Conservation (phyloP, 768 basidiomycete genomes). For the Serpula lacrymans region DNA sequence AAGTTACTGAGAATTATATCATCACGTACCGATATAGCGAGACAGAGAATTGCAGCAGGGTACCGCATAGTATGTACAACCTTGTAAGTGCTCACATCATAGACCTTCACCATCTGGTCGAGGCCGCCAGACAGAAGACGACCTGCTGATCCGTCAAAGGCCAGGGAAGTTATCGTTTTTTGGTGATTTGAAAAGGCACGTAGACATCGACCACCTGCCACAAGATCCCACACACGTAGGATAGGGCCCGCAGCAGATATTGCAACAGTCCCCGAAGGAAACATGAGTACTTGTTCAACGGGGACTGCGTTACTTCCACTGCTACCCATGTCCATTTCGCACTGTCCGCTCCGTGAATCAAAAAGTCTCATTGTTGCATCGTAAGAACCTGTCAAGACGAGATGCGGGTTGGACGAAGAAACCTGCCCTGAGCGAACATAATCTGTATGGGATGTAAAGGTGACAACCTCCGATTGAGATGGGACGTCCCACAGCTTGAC, state of each 20-base stretch:
- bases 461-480: conserved; percentile 72
- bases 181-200: conserved; percentile 96
- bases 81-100: conserved; percentile 90
- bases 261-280: conserved; percentile 83
- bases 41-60: conserved; percentile 84
- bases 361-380: conserved; percentile 88
- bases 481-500: conserved; percentile 95
- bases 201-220: conserved; percentile 85
- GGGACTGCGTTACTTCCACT: conserved; percentile 40
- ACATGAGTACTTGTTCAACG: conserved; percentile 91
- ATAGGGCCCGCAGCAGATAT: conserved; percentile 90
- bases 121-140: conserved; percentile 86
- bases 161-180: conserved; percentile 89
- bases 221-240: conserved; percentile 91
- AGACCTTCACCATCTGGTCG: conserved; percentile 99
- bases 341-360: conserved; percentile 79
- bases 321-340: conserved; percentile 78
- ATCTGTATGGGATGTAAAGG: conserved; percentile 86
- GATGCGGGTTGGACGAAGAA: conserved; percentile 74
- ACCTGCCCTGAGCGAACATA: conserved; percentile 94
- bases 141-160: conserved; percentile 73
- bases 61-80: conserved; percentile 99
- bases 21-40: conserved; percentile 82
- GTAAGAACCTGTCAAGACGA: conserved; percentile 92
- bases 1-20: neutral